A percentile compares a stretch with the other conserved stretches of the same genome.
These are phyloP conservation scores for Corinectria fuckeliana DNA, from an alignment of 2,329 filamentous ascomycete species.

Conservation along the genomic window DNA sequence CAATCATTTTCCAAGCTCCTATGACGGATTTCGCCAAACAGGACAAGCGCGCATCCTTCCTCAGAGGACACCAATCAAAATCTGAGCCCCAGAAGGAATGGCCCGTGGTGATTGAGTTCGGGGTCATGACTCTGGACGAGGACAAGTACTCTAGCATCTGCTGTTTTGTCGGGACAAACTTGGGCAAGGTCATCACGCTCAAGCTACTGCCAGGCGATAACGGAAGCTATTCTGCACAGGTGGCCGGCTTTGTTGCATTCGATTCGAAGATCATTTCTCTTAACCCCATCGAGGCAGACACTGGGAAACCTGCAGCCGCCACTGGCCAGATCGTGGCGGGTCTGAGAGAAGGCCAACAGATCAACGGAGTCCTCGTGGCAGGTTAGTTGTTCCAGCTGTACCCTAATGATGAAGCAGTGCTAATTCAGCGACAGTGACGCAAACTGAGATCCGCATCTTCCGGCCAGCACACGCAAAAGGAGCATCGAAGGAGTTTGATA, in stretches of 20 bases:
- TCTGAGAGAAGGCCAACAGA: conserved; percentile 74
- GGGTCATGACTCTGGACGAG: conserved; percentile 90
- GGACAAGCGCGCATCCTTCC: conserved; percentile 79
- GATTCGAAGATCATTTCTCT: conserved; percentile 78
- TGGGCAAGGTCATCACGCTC: conserved; percentile 85
- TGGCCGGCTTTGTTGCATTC: conserved; percentile 71
- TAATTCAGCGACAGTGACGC: conserved; percentile 57
- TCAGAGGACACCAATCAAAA: conserved; percentile 50
- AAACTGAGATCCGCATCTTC: conserved; percentile 85
- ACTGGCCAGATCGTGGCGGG: conserved; percentile 78
- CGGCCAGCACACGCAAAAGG: conserved; percentile 85
- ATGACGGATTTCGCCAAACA: conserved; percentile 76
- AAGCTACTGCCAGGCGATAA: conserved; percentile 82
- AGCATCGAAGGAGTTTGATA: conserved; percentile 89
- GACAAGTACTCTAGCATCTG: conserved; percentile 95
- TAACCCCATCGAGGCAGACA: conserved; percentile 78
- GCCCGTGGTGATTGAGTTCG: conserved; percentile 85
- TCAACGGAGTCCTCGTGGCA: conserved; percentile 81
- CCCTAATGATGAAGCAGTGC: conserved; percentile 2
- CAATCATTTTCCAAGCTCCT: conserved; percentile 78
- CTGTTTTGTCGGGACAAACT: conserved; percentile 87
- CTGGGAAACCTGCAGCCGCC: conserved; percentile 76
- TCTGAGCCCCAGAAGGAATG: conserved; percentile 67
- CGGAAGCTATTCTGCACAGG: conserved; percentile 71
- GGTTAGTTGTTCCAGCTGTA: conserved; percentile 54